phyloP scores from a whole-genome alignment of 345 rosid genomes.

The Salix arbutifolia region DNA sequence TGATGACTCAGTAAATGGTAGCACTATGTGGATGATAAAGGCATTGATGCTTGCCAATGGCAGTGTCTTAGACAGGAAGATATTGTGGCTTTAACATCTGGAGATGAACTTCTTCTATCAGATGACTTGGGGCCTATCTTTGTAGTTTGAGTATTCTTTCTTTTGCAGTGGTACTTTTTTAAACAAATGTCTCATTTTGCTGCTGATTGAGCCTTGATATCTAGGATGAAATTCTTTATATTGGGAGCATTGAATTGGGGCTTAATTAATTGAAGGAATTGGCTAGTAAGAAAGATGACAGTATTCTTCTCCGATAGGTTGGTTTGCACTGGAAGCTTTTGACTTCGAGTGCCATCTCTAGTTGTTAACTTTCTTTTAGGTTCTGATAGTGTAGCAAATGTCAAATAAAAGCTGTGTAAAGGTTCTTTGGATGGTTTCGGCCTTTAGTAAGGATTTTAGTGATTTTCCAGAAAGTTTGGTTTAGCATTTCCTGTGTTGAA shows the following conservation, averaged over 20 bases:
- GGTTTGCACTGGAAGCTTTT: background rate
- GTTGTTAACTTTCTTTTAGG: too few species aligned
- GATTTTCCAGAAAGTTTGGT: background rate
- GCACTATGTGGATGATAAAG: background rate
- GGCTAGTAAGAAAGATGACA: background rate
- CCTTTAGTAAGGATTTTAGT: background rate
- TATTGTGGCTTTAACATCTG: background rate
- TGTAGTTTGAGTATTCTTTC: background rate
- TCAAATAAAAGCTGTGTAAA: background rate
- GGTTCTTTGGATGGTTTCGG: background rate
- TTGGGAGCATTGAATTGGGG: background rate
- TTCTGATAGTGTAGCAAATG: background rate
- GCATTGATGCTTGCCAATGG: background rate
- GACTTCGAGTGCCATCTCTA: background rate
- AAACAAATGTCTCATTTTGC: background rate
- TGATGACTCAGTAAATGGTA: background rate
- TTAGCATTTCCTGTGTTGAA: background rate
- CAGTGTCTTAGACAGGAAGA: background rate
- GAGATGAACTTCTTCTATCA: conserved; percentile 1
- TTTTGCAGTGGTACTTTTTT: background rate
- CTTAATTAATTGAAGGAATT: background rate
- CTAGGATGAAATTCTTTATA: background rate
- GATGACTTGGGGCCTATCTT: conserved; percentile 1
- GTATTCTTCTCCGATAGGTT: background rate
- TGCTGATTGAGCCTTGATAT: background rate